Evolutionary conservation across 1,139 yeast species (phyloP).

Genomic region (Arxiozyma bovina): DNA sequence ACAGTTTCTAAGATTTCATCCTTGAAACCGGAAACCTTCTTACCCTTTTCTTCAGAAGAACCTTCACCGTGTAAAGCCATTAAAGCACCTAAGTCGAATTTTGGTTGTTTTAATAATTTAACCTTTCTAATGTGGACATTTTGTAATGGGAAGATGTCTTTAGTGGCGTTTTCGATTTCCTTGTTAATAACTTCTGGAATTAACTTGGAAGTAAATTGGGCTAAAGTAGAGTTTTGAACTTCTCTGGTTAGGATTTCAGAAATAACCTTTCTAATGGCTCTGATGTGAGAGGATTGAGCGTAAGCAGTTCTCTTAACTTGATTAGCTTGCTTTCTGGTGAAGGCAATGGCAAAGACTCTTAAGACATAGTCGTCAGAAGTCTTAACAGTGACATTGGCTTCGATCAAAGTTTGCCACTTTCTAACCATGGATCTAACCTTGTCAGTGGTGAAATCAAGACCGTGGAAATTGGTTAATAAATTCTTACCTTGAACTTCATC

Average conservation of each 20-base stretch:
- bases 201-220: slow-evolving; percentile 81
- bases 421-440: slow-evolving; percentile 84
- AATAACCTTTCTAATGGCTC: slow-evolving; percentile 68
- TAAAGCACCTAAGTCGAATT: slow-evolving; percentile 82
- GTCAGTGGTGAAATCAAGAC: slow-evolving; percentile 85
- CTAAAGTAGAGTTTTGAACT: slow-evolving; percentile 74
- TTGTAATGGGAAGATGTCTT: slow-evolving; percentile 79
- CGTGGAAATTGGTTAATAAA: slow-evolving; percentile 92
- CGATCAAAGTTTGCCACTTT: slow-evolving; percentile 90
- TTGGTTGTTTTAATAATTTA: slow-evolving; percentile 84
- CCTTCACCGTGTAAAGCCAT: slow-evolving; percentile 89
- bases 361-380: slow-evolving; percentile 84
- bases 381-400: slow-evolving; percentile 86
- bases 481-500: slow-evolving; percentile 92
- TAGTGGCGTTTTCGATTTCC: slow-evolving; percentile 81
- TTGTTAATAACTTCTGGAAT: slow-evolving; percentile 88
- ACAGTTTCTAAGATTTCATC: slow-evolving; percentile 84
- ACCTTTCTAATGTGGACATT: slow-evolving; percentile 90
- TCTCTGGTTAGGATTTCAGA: slow-evolving; percentile 78
- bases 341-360: slow-evolving; percentile 83
- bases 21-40: slow-evolving; percentile 84
- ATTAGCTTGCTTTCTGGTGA: slow-evolving; percentile 86
- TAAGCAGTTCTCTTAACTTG: slow-evolving; percentile 86
- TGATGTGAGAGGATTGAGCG: slow-evolving; percentile 85
- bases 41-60: slow-evolving; percentile 76